Evolutionary conservation across 1,284 basidiomycete genomes (phyloP), one percentile per base, ranked within the genome.

Genomic region (Ustilago curta): DNA sequence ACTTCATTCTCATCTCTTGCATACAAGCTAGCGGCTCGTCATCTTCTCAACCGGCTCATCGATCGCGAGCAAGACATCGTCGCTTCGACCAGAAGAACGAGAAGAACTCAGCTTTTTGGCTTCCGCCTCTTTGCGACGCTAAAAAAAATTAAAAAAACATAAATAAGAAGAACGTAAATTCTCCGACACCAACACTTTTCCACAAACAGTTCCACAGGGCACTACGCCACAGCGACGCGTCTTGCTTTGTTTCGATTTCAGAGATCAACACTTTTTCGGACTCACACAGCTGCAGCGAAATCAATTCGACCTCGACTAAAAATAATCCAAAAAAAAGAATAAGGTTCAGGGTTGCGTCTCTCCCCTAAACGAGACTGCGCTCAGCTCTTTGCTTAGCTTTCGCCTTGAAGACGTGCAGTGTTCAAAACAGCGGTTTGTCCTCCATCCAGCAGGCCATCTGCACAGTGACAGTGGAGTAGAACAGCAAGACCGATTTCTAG

Each of bases 211-310:
- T 47, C 25, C 8, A 37, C 50, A 43, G 12, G 32, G 35, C 49
- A 23, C 35, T 19, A 14, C 29, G 23, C 21, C 53, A 45, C 53
- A 47, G 35, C 32, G 50, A 58, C 61, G 61, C 61, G 61, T 64
- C 50, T 32, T n/a, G n/a, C 31, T 32, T 37, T 11, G 7, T 3
- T 5, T 23, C 43, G 27, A 55, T 42, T 57, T 27, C 48, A 63
- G 57, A 61, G 59, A 67, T 39, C 59, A 67, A 67, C 59, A 67
- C 59, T 61, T 61, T 23, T n/a, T n/a, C n/a, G 39, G 44, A 18
- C 7, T 37, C 25, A 23, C 25, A 42, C 25, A 42, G 37, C 37
- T 11, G 3, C 35, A 44, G 3, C 2, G 16, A 54, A 4, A 29
- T 35, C 19, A 44, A 16, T 37, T 35, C 25, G 4, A 40, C 25